Evolutionary conservation across 805 yeast species (phyloP).

Genomic region (Peterozyma toletana): DNA sequence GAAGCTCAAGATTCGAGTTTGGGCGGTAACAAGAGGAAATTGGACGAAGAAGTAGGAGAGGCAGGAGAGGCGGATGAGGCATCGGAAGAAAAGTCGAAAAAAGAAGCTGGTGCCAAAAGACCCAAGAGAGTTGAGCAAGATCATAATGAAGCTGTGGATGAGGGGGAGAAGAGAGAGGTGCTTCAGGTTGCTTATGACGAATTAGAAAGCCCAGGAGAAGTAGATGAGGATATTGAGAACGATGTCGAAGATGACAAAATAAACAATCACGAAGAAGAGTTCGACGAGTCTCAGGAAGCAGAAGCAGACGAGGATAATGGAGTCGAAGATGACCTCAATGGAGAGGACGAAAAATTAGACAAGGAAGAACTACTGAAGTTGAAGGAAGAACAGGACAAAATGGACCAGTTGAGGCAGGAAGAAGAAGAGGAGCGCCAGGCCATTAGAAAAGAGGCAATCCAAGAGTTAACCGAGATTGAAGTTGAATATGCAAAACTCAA

Average conservation of each 20-base stretch:
- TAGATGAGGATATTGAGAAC: not conserved
- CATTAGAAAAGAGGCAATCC: constrained; percentile 56
- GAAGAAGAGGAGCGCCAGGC: constrained; percentile 24
- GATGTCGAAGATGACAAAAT: not conserved
- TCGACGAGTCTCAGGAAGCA: constrained; percentile 11
- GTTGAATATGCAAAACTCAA: constrained; percentile 79
- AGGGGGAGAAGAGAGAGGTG: constrained; percentile 10
- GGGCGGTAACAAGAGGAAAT: constrained; percentile 1
- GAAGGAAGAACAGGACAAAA: constrained; percentile 13
- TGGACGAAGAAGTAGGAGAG: constrained; percentile 2
- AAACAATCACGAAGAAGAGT: constrained; percentile 1
- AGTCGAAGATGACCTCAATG: constrained; percentile 15
- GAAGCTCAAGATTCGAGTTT: not conserved
- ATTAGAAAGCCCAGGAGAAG: not conserved
- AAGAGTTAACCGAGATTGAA: constrained; percentile 74
- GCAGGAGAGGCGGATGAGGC: constrained; percentile 3
- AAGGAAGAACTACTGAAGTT: constrained; percentile 13
- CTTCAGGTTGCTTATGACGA: constrained; percentile 12
- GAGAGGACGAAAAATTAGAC: constrained; percentile 15
- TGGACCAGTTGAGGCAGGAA: constrained; percentile 13
- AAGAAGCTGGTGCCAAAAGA: constrained; percentile 8
- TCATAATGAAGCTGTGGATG: constrained; percentile 7
- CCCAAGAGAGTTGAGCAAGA: no score
- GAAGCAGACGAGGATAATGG: constrained; percentile 9
- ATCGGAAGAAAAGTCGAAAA: constrained; percentile 5